These are phyloP conservation scores for Tulasnella sp. DNA, from an alignment of 768 basidiomycete genomes.

Conservation along the genomic window DNA sequence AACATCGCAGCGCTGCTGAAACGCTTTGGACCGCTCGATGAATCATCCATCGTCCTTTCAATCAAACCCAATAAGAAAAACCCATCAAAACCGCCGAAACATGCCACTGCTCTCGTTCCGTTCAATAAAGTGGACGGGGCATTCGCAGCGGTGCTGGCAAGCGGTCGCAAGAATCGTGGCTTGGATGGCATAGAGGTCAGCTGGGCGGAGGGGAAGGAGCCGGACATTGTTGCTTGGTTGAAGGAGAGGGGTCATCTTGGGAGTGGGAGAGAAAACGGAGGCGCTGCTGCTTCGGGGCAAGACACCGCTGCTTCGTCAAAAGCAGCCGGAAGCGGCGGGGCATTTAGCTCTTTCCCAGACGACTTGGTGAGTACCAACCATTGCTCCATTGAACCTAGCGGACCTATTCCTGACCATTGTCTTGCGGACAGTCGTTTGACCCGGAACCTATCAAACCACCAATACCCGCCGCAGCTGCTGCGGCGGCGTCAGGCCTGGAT, in stretches of 20 bases:
- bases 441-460: conserved; percentile 15
- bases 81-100: conserved; percentile 51
- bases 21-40: conserved; percentile 57
- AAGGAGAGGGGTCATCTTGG: conserved; percentile 48
- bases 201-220: conserved; percentile 72
- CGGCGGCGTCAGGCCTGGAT: conserved; percentile 42
- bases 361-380: conserved; percentile 41
- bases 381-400: background rate
- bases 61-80: conserved; percentile 54
- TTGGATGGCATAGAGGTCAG: conserved; percentile 56
- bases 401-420: background rate
- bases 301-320: background rate
- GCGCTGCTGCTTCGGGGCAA: background rate
- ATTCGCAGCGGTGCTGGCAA: conserved; percentile 62
- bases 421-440: conserved; percentile 10
- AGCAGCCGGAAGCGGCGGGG: conserved; percentile 25
- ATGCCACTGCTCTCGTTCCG: conserved; percentile 62
- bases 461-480: conserved; percentile 3
- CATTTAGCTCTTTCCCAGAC: conserved; percentile 59
- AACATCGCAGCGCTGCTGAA: conserved; percentile 46
- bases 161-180: conserved; percentile 42
- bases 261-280: background rate
- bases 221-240: conserved; percentile 62
- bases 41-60: conserved; percentile 57
- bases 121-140: conserved; percentile 71